These are phyloP conservation scores for Talaromyces sp. DNA, from an alignment of 2,329 filamentous ascomycete genomes.

Conservation along the genomic window DNA sequence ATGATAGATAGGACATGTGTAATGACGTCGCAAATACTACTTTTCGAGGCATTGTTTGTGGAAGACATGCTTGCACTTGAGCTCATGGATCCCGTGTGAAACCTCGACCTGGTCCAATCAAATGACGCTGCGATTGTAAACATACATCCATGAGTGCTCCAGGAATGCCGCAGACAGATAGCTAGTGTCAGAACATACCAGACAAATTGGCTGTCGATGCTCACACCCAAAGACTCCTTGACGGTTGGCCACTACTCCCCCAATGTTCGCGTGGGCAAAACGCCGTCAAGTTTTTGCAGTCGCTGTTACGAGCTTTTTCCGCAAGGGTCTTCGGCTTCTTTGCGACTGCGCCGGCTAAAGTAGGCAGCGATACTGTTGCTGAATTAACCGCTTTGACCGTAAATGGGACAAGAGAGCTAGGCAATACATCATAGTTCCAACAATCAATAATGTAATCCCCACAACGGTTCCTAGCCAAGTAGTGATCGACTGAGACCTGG, in stretches of 20 bases:
- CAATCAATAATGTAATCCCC: conserved; percentile 7
- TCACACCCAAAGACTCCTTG: conserved; percentile 26
- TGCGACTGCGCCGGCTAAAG: conserved; percentile 25
- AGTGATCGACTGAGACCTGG: conserved; percentile 1
- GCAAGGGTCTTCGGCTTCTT: conserved; percentile 14
- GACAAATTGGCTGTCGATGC: conserved; percentile 29
- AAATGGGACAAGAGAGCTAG: background rate
- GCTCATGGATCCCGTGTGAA: conserved; percentile 30
- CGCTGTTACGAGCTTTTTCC: conserved; percentile 23
- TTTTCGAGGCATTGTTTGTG: conserved; percentile 35
- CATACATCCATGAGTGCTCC: too few species aligned
- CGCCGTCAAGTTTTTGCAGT: conserved; percentile 29
- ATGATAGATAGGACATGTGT: conserved; percentile 34
- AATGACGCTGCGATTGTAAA: conserved; percentile 23
- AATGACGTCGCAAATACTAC: conserved; percentile 35
- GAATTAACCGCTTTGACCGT: background rate
- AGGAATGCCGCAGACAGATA: too few species aligned
- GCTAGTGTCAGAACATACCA: conserved; percentile 20
- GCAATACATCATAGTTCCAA: conserved; percentile 10
- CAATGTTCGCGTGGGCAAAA: conserved; percentile 30
- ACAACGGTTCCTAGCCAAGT: conserved; percentile 10
- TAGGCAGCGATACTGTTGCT: conserved; percentile 24
- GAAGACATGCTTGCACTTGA: conserved; percentile 35
- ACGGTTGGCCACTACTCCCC: conserved; percentile 33
- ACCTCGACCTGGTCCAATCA: conserved; percentile 32